Percentiles rank a stretch among this genome's conserved stretches.
Evolutionary conservation across 176 grass and related monocot species (phyloP).

Genomic region (Ensete glaucum): DNA sequence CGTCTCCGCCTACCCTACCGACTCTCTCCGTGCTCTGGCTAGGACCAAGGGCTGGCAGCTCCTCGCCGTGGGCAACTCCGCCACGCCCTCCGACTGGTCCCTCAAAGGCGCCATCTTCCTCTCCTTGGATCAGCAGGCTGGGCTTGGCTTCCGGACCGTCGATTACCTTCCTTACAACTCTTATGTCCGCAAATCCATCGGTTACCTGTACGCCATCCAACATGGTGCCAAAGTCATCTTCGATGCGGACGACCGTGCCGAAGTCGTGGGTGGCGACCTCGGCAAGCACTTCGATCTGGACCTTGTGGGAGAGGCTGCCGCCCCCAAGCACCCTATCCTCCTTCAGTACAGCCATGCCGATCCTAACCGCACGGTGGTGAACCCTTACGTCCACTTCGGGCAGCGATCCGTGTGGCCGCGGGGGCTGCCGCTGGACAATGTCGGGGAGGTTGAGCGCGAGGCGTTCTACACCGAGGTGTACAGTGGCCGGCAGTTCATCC

Average conservation of each 20-base stretch:
- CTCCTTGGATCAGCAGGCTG: constrained; percentile 81
- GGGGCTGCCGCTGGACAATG: constrained; percentile 70
- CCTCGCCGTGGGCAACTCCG: constrained; percentile 68
- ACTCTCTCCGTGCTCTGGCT: constrained; percentile 43
- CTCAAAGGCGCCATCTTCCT: constrained; percentile 90
- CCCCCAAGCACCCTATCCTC: constrained; percentile 59
- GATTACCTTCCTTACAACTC: constrained; percentile 87
- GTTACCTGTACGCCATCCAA: constrained; percentile 89
- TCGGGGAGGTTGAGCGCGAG: constrained; percentile 77
- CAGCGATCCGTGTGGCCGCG: constrained; percentile 90
- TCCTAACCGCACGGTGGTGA: constrained; percentile 75
- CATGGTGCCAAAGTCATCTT: constrained; percentile 87
- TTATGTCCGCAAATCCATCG: constrained; percentile 73
- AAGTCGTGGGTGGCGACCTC: constrained; percentile 64
- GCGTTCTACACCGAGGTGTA: constrained; percentile 88
- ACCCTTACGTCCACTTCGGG: constrained; percentile 94
- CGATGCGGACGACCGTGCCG: constrained; percentile 80
- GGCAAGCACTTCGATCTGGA: constrained; percentile 73
- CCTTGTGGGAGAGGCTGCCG: constrained; percentile 35
- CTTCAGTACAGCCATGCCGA: constrained; percentile 93
- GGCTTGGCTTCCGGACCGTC: constrained; percentile 78
- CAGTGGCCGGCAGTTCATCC: constrained; percentile 81
- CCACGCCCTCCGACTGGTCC: constrained; percentile 62
- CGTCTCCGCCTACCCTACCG: constrained; percentile 57
- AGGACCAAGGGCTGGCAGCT: constrained; percentile 86